Conservation (phyloP, 2,329 filamentous ascomycete species). For the Trichoderma guizhouense region DNA sequence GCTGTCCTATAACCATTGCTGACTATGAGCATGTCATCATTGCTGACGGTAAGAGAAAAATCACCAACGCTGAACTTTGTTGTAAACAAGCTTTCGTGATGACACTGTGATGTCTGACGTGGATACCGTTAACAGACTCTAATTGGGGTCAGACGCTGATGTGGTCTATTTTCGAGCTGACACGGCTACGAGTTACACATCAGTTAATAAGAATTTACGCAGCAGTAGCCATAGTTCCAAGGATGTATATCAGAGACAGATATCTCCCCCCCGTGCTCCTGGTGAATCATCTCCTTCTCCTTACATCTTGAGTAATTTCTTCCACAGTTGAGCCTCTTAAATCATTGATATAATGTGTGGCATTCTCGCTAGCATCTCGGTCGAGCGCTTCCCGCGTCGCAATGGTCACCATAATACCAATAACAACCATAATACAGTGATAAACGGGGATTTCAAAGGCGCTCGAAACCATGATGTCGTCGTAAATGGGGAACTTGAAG, state of each 20-base stretch:
- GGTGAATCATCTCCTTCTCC: neutral
- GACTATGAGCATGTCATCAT: neutral
- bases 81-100: neutral
- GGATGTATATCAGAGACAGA: neutral
- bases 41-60: neutral
- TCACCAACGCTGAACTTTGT: neutral
- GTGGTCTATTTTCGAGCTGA: neutral
- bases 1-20: neutral
- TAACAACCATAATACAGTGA: neutral
- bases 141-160: neutral
- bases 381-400: neutral
- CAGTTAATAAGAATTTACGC: neutral
- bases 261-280: neutral
- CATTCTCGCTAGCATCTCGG: neutral
- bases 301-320: neutral
- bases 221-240: neutral
- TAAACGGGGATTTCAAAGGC: neutral
- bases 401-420: neutral
- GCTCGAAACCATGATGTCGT: neutral
- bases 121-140: neutral
- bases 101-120: neutral
- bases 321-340: neutral
- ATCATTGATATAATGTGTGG: neutral
- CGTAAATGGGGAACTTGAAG: neutral
- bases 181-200: neutral